Evolutionary conservation across 768 basidiomycete species (phyloP).

Genomic region (Agaricus blazei): DNA sequence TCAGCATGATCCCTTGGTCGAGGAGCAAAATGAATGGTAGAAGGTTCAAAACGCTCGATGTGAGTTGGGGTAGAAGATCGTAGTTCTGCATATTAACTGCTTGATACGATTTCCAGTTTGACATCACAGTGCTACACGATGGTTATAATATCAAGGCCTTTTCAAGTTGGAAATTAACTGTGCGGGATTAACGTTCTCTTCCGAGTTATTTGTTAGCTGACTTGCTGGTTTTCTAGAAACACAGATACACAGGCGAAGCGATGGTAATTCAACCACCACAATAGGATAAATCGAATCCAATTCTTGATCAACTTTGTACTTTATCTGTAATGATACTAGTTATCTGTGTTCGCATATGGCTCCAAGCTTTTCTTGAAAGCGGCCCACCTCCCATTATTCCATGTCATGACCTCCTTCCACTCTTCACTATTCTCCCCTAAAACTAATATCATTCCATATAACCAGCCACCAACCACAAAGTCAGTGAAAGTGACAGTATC

Average conservation of each 20-base stretch:
- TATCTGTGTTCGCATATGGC: slow-evolving; percentile 1
- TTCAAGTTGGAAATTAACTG: background rate
- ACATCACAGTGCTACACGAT: background rate
- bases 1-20: background rate
- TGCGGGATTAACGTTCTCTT: background rate
- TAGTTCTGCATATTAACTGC: background rate
- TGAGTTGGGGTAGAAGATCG: background rate
- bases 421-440: slow-evolving; percentile 16
- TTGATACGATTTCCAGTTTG: background rate
- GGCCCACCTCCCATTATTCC: slow-evolving; percentile 18
- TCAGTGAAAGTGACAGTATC: slow-evolving; percentile 11
- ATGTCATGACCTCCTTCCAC: slow-evolving; percentile 15
- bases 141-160: background rate
- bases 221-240: too few relatives aligned
- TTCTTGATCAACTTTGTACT: too few relatives aligned
- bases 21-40: background rate
- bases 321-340: background rate
- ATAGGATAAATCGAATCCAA: too few relatives aligned
- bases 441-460: slow-evolving; percentile 7
- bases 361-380: slow-evolving; percentile 10
- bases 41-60: background rate
- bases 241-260: too few relatives aligned
- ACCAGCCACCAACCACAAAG: slow-evolving; percentile 3
- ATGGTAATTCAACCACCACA: too few relatives aligned
- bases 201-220: too few relatives aligned